phyloP scores from a whole-genome alignment of 148 eudicot species.

The Vaccinium macrocarpon region DNA sequence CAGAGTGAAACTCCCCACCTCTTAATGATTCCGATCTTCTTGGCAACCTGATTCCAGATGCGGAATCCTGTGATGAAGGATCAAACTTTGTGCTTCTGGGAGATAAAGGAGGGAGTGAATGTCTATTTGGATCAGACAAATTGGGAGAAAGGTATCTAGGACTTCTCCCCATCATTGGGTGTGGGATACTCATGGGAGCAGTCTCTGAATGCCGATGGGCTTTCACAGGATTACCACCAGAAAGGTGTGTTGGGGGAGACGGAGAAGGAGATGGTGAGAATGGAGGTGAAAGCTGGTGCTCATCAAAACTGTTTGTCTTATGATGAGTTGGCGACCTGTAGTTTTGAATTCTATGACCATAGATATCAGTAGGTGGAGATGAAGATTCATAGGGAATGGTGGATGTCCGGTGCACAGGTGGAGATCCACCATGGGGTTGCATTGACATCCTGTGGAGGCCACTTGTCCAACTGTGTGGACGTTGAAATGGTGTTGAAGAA shows the following conservation, averaged over 20 bases:
- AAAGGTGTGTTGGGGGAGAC: slow-evolving; percentile 60
- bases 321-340: slow-evolving; percentile 44
- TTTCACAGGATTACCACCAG: slow-evolving; percentile 47
- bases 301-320: slow-evolving; percentile 50
- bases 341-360: slow-evolving; percentile 52
- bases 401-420: slow-evolving; percentile 46
- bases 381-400: slow-evolving; percentile 41
- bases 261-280: slow-evolving; percentile 85
- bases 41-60: slow-evolving; percentile 62
- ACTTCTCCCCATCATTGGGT: slow-evolving; percentile 69
- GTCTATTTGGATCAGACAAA: slow-evolving; percentile 78
- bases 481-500: slow-evolving; percentile 50
- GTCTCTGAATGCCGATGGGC: slow-evolving; percentile 61
- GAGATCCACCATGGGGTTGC: slow-evolving; percentile 51
- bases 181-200: slow-evolving; percentile 86
- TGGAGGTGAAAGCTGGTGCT: slow-evolving; percentile 83
- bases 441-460: slow-evolving; percentile 47
- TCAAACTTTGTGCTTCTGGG: slow-evolving; percentile 60
- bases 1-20: slow-evolving; percentile 50
- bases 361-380: slow-evolving; percentile 45
- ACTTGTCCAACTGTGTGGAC: slow-evolving; percentile 94
- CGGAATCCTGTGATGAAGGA: slow-evolving; percentile 66
- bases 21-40: slow-evolving; percentile 56
- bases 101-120: slow-evolving; percentile 77
- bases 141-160: slow-evolving; percentile 82